These are phyloP conservation scores for Metrosideros polymorpha DNA, from an alignment of 441 rosid species.

Conservation along the genomic window DNA sequence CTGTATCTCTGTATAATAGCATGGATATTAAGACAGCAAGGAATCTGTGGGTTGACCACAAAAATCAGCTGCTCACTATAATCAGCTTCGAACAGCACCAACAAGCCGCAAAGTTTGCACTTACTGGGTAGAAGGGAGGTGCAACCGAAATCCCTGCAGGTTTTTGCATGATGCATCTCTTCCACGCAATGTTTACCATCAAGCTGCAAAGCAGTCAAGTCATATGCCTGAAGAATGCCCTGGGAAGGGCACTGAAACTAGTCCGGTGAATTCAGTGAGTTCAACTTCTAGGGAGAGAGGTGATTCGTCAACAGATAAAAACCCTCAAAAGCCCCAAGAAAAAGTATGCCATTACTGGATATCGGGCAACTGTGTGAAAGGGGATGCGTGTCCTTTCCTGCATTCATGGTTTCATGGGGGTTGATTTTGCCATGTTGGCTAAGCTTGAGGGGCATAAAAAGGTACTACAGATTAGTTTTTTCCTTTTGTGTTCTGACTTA, in stretches of 20 bases:
- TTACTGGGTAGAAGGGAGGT: not conserved
- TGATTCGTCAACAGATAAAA: not conserved
- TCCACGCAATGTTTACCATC: not conserved
- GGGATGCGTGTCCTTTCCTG: conserved; percentile 30
- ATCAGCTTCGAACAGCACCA: not conserved
- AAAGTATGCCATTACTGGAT: conserved; percentile 30
- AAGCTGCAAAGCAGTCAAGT: not conserved
- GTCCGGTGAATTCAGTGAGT: not conserved
- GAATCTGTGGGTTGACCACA: not conserved
- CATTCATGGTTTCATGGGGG: conserved; percentile 42
- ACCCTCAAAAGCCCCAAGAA: not conserved
- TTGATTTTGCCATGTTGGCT: conserved; percentile 31
- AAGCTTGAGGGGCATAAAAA: conserved; percentile 41
- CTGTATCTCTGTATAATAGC: not conserved
- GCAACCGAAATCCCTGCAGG: conserved; percentile 7
- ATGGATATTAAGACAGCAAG: not conserved
- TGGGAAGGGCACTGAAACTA: not conserved
- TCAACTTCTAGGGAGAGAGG: not conserved
- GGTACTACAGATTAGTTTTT: conserved; percentile 12
- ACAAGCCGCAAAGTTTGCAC: not conserved
- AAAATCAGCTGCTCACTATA: not conserved
- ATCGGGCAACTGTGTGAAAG: conserved; percentile 37
- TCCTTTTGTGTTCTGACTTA: not conserved
- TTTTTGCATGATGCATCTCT: not conserved
- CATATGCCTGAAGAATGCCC: not conserved